Conservation (phyloP, 2,329 filamentous ascomycete species). For the Aspergillus bombycis region DNA sequence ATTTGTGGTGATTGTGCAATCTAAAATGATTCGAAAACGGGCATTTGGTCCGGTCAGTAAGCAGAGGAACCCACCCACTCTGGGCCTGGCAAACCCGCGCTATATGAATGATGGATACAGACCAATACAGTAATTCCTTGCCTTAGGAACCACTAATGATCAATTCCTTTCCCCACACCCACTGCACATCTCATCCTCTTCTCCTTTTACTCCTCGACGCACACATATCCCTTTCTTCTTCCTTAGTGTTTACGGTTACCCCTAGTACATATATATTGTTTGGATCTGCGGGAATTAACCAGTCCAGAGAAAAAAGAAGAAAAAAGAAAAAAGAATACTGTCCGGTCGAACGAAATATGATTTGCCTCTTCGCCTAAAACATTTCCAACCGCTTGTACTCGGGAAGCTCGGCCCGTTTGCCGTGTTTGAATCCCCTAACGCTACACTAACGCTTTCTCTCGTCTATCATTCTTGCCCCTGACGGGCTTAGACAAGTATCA, state of each 20-base stretch:
- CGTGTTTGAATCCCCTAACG: constrained; percentile 14
- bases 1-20: not conserved
- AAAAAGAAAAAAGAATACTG: constrained; percentile 1
- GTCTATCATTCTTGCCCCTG: constrained; percentile 15
- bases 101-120: not conserved
- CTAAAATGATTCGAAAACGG: not conserved
- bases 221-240: not conserved
- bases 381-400: constrained; percentile 12
- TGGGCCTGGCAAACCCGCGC: not conserved
- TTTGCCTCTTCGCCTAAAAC: constrained; percentile 14
- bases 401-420: constrained; percentile 21
- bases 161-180: constrained; percentile 14
- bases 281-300: not conserved
- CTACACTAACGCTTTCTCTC: constrained; percentile 17
- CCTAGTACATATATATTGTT: constrained; percentile 16
- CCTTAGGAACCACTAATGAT: not conserved
- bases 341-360: constrained; percentile 21
- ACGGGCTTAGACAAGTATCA: constrained; percentile 1
- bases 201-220: constrained; percentile 5
- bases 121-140: not conserved
- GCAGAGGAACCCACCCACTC: not conserved
- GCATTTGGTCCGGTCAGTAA: not conserved
- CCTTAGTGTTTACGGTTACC: not conserved
- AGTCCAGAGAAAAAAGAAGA: not conserved
- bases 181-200: constrained; percentile 8